Base-by-base conservation (phyloP, 371 early-diverging fungal species). In the Cokeromyces recurvatus region DNA sequence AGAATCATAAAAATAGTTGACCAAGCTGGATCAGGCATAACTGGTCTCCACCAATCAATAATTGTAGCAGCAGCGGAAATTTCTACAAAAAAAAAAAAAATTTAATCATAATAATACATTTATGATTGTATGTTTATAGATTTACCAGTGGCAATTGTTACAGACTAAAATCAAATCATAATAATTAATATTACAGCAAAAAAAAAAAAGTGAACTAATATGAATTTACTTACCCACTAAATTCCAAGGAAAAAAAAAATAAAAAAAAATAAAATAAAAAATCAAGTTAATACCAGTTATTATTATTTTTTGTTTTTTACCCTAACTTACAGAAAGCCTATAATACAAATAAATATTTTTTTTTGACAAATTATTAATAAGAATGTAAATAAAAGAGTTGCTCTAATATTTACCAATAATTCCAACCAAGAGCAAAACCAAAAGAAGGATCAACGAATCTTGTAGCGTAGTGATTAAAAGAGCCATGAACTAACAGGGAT, bases 371-470 rank as follows among this genome's bases (percentile, higher is more conserved):
- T 8, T 29, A 29, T 29, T 29, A 8, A 29, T 5, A 11, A 29
- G 29, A 29, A 8, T n/a, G n/a, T n/a, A n/a, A n/a, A n/a, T n/a
- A n/a, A n/a, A n/a, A n/a, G n/a, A n/a, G n/a, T n/a, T n/a, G n/a
- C n/a, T n/a, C n/a, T n/a, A n/a, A n/a, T n/a, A n/a, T 15, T 64
- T 67, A 66, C 72, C 74, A 65, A 35, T 71, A 86, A 48, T 82
- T 79, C 70, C 70, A 71, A 75, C 85, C 46, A 77, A 85, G 49
- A 78, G 79, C 86, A 71, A 90, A 90, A 4, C 86, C 88, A 15
- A 90, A 73, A 2, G 91, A 79, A 9, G 87, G 88, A 45, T 92
- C 92, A 15, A 91, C 77, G 48, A 92, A 90, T 17, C 92, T 81
- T 16, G 81, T 77, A 10, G 87, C 92, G 63, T 87, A 88, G 21